Percentiles rank a stretch among this genome's conserved stretches.
Evolutionary conservation across 2,329 filamentous ascomycete species (phyloP).

Genomic region (Emmonsia crescens): DNA sequence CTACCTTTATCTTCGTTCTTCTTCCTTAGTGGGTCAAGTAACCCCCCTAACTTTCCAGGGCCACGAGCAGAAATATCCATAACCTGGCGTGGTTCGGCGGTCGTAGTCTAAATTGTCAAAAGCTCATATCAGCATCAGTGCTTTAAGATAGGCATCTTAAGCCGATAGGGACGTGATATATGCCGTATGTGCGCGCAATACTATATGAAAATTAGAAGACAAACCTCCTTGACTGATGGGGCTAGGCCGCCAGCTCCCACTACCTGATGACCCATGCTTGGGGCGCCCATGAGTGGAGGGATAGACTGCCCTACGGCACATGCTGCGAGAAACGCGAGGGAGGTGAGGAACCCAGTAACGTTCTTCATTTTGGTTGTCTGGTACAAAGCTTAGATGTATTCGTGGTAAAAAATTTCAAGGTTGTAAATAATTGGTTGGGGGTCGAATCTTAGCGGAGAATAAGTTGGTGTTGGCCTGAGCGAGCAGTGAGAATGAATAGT

Average conservation of each 20-base stretch:
- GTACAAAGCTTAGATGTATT: background rate
- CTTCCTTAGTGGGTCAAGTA: background rate
- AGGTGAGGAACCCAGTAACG: background rate
- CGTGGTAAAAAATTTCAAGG: too few species aligned
- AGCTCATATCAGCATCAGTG: background rate
- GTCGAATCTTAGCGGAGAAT: background rate
- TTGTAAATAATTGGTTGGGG: too few species aligned
- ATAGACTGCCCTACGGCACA: background rate
- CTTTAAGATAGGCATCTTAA: background rate
- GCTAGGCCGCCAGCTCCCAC: background rate
- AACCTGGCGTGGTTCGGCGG: background rate
- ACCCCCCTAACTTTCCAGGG: background rate
- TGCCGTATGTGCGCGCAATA: background rate
- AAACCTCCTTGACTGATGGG: background rate
- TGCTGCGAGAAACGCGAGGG: background rate
- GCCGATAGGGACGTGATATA: background rate
- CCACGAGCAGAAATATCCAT: background rate
- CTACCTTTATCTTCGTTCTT: background rate
- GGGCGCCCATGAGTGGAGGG: too few species aligned
- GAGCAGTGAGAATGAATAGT: background rate
- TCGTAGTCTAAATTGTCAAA: background rate
- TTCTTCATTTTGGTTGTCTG: background rate
- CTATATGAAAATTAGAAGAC: background rate
- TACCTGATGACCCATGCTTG: background rate
- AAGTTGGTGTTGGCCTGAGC: background rate